A percentile compares a stretch with the other conserved stretches of the same genome.
phyloP scores from a whole-genome alignment of 176 grass and related monocot species.

The Eleusine indica region DNA sequence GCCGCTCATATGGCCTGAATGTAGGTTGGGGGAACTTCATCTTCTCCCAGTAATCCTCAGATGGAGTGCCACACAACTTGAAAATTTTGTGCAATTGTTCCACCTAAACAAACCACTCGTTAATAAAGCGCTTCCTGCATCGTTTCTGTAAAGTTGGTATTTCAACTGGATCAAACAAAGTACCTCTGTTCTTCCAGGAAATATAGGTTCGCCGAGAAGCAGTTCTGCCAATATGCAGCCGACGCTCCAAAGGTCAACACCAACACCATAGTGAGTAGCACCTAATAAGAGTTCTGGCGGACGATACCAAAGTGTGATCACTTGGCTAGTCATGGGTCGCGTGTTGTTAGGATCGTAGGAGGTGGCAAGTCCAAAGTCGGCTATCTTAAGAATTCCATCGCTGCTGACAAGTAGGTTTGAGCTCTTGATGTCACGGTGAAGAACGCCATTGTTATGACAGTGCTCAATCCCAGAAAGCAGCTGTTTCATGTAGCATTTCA shows the following conservation, averaged over 20 bases:
- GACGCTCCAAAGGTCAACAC: slow-evolving; percentile 96
- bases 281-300: slow-evolving; percentile 92
- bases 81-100: slow-evolving; percentile 97
- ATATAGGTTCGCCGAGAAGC: slow-evolving; percentile 69
- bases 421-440: slow-evolving; percentile 95
- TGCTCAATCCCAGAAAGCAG: slow-evolving; percentile 79
- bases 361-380: slow-evolving; percentile 87
- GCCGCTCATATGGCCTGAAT: slow-evolving; percentile 70
- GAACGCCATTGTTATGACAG: slow-evolving; percentile 76
- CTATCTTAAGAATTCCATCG: slow-evolving; percentile 88
- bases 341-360: slow-evolving; percentile 61
- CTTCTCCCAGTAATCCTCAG: slow-evolving; percentile 81
- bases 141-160: neutral
- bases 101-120: slow-evolving; percentile 58
- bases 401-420: slow-evolving; percentile 85
- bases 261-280: slow-evolving; percentile 72
- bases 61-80: slow-evolving; percentile 89
- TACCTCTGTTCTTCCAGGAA: slow-evolving; percentile 91
- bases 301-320: slow-evolving; percentile 98
- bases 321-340: slow-evolving; percentile 77
- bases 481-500: slow-evolving; percentile 96
- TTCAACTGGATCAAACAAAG: slow-evolving; percentile 10
- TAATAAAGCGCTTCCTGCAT: slow-evolving; percentile 4
- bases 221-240: slow-evolving; percentile 93
- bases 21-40: slow-evolving; percentile 65